Conservation (phyloP, 202 grass and related monocot species). For the Musa balbisiana region DNA sequence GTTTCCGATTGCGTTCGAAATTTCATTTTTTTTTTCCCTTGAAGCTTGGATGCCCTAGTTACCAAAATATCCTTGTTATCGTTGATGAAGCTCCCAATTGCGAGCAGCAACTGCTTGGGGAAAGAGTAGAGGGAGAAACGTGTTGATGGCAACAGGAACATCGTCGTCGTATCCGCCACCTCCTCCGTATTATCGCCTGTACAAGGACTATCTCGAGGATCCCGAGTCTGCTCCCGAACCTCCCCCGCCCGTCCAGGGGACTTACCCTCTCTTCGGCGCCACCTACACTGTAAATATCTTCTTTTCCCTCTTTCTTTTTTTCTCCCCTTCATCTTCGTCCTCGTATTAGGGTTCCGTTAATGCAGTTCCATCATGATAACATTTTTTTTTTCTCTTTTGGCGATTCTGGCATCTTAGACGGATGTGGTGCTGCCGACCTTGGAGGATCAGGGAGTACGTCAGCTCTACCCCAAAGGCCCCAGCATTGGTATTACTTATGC, state of each 20-base stretch:
- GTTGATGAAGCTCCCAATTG: too few species aligned
- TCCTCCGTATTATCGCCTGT: conserved; percentile 72
- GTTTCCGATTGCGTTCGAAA: too few species aligned
- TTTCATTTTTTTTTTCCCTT: too few species aligned
- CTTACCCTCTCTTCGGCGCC: conserved; percentile 46
- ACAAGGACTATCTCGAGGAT: conserved; percentile 61
- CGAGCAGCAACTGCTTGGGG: not conserved
- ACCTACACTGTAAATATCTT: conserved; percentile 50
- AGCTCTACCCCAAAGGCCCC: conserved; percentile 61
- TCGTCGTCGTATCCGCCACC: conserved; percentile 65
- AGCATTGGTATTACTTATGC: conserved; percentile 38
- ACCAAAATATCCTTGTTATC: too few species aligned
- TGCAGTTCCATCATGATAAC: not conserved
- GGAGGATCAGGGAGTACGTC: conserved; percentile 70
- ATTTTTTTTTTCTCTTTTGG: not conserved
- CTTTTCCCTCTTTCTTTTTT: not conserved
- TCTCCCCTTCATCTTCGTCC: not conserved
- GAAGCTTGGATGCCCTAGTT: too few species aligned
- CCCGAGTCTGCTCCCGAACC: conserved; percentile 51
- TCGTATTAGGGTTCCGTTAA: not conserved
- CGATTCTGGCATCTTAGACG: conserved; percentile 30
- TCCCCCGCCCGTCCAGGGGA: conserved; percentile 41
- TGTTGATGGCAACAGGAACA: conserved; percentile 39
- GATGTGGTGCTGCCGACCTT: conserved; percentile 76
- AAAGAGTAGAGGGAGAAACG: not conserved